phyloP scores from a whole-genome alignment of 768 basidiomycete species.

The Termitomyces sp. region DNA sequence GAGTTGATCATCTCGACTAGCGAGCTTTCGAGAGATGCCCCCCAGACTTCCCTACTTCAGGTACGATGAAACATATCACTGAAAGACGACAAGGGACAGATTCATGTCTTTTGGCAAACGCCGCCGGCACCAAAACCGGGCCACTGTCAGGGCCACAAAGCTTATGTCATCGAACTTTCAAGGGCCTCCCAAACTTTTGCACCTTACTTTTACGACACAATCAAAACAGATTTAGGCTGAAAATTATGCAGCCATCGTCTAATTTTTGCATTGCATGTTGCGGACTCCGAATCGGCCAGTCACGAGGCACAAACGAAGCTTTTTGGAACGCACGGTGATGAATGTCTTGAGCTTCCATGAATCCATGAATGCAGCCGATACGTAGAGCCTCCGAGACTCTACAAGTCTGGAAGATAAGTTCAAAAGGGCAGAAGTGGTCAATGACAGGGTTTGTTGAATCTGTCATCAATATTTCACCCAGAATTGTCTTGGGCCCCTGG shows the following conservation, averaged over 20 bases:
- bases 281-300: constrained; percentile 5
- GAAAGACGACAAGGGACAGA: neutral
- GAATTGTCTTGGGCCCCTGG: too few species aligned
- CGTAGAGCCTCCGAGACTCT: neutral
- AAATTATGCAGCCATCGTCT: neutral
- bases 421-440: neutral
- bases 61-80: neutral
- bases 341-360: neutral
- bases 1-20: neutral
- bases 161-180: constrained; percentile 1
- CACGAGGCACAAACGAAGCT: neutral
- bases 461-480: neutral
- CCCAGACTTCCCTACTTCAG: neutral
- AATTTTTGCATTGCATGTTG: neutral
- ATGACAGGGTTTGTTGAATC: neutral
- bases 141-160: neutral
- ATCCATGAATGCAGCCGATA: neutral
- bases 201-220: neutral
- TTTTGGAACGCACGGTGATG: neutral
- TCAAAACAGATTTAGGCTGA: neutral
- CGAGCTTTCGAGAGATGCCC: neutral
- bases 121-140: neutral
- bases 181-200: neutral
- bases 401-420: neutral
- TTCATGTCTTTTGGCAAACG: neutral